Conservation (phyloP, 176 grass and related monocot species). For the Bolboschoenus planiculmis region DNA sequence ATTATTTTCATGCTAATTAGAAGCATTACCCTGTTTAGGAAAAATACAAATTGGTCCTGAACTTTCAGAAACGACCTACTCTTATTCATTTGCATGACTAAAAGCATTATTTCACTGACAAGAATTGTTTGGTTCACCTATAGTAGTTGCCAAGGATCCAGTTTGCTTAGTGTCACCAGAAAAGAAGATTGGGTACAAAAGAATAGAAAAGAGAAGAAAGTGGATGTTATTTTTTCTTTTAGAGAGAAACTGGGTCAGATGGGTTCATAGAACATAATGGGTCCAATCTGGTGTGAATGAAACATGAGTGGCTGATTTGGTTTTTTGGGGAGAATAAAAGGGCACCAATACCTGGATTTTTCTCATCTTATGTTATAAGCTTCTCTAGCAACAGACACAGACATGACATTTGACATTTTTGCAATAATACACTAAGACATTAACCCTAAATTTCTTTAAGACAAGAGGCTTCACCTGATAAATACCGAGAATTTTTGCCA, state of each 20-base stretch:
- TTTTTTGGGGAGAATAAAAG: neutral
- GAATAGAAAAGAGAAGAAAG: neutral
- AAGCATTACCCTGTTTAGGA: neutral
- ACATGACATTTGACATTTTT: slow-evolving; percentile 3
- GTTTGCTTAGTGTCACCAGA: neutral
- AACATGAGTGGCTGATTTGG: neutral
- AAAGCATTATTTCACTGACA: neutral
- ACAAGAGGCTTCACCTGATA: slow-evolving; percentile 61
- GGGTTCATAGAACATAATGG: neutral
- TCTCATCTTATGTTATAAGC: neutral
- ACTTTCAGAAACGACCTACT: neutral
- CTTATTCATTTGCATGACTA: neutral
- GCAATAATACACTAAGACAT: neutral
- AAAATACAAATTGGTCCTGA: neutral
- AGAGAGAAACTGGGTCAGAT: neutral
- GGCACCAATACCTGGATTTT: neutral
- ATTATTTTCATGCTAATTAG: neutral
- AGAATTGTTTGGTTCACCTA: neutral
- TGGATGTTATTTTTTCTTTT: neutral
- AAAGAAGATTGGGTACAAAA: neutral
- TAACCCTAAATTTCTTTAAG: neutral
- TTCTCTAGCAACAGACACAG: neutral
- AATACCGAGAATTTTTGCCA: slow-evolving; percentile 88
- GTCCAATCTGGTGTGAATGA: neutral
- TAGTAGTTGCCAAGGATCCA: neutral